Conservation (phyloP, 2,329 filamentous ascomycete genomes). For the Pseudogymnoascus sp. region DNA sequence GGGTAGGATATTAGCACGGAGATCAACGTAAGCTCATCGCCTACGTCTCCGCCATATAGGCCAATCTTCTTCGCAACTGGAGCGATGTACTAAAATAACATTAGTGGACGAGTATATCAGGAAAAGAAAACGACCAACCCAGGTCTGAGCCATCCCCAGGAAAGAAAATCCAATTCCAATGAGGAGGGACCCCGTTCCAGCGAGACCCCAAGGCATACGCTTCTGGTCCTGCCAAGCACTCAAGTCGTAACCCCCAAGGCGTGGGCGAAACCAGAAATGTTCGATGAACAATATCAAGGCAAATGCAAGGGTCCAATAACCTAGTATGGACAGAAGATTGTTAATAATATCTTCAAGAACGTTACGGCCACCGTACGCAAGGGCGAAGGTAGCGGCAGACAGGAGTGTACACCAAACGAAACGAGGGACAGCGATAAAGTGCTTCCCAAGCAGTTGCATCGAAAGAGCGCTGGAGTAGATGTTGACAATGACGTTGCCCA, state of each 20-base stretch:
- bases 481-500: conserved; percentile 19
- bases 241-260: conserved; percentile 19
- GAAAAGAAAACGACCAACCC: conserved; percentile 13
- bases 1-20: neutral
- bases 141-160: conserved; percentile 21
- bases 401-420: conserved; percentile 20
- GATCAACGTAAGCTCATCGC: neutral
- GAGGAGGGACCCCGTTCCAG: conserved; percentile 14
- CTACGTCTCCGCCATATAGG: neutral
- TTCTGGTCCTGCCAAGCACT: conserved; percentile 20
- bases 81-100: neutral
- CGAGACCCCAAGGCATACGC: conserved; percentile 20
- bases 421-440: conserved; percentile 21
- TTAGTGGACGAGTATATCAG: neutral
- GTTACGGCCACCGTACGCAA: conserved; percentile 20
- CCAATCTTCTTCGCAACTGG: neutral
- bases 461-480: conserved; percentile 21
- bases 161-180: conserved; percentile 17
- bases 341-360: conserved; percentile 19
- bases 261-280: conserved; percentile 19
- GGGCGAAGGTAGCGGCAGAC: conserved; percentile 14
- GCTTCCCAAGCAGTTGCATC: conserved; percentile 18
- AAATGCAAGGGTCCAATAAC: conserved; percentile 23
- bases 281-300: conserved; percentile 19
- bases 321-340: conserved; percentile 20